Percentiles rank a stretch among this genome's conserved stretches.
Conservation (phyloP, 768 basidiomycete species). For the Tylopilus balloui region DNA sequence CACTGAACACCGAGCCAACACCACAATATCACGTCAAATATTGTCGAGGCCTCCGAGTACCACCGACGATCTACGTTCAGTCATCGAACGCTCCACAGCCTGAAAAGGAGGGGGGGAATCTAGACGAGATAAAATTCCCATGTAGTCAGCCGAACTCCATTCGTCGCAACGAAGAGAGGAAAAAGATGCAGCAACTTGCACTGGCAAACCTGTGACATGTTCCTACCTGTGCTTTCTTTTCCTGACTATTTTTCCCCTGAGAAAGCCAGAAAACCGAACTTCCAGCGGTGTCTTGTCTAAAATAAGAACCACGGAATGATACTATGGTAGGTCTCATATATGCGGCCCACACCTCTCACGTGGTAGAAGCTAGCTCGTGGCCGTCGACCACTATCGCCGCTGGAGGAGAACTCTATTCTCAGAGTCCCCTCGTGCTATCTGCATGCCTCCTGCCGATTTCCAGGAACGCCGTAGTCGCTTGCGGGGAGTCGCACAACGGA, state of each 20-base stretch:
- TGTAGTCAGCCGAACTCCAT: too few species aligned
- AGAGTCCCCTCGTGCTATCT: neutral
- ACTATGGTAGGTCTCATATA: constrained; percentile 1
- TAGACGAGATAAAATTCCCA: too few species aligned
- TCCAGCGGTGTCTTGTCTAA: neutral
- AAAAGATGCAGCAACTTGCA: too few species aligned
- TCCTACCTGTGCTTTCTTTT: neutral
- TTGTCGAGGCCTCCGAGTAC: constrained; percentile 1
- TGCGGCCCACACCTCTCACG: constrained; percentile 13
- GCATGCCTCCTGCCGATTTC: constrained; percentile 13
- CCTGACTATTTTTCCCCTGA: neutral
- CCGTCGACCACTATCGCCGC: constrained; percentile 9
- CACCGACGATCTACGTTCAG: neutral
- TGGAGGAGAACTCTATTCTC: constrained; percentile 12
- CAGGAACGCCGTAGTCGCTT: constrained; percentile 8
- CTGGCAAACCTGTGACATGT: neutral
- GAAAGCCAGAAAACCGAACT: constrained; percentile 1
- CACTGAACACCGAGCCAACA: neutral
- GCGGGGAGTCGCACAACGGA: too few species aligned
- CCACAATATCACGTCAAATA: neutral
- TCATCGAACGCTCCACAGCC: too few species aligned
- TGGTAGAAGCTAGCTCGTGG: constrained; percentile 8
- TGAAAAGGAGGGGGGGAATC: too few species aligned
- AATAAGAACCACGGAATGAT: neutral
- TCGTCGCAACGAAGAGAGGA: too few species aligned